Evolutionary conservation across 169 alveolate genomes (phyloP).

Genomic region (Eimeria sp.): DNA sequence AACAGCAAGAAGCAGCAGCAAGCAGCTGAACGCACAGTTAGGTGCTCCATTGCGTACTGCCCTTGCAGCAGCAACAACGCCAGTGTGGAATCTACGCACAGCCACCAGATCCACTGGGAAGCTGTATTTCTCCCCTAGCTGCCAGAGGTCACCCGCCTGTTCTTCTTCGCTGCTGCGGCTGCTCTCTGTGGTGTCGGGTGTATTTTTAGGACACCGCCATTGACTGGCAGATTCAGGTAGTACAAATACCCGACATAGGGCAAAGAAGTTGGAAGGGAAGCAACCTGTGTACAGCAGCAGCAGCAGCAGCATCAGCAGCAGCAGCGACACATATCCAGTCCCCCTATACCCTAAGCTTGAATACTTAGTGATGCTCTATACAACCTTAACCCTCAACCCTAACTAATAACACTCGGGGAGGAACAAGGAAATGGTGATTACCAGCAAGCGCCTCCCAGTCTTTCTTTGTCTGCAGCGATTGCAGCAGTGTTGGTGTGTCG

Average conservation of each 20-base stretch:
- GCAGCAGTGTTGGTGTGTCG: background rate
- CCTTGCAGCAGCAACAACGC: constrained; percentile 13
- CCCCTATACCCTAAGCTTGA: background rate
- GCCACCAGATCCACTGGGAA: constrained; percentile 23
- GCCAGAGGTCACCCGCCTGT: background rate
- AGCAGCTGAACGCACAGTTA: background rate
- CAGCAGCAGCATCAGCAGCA: background rate
- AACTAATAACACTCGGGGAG: background rate
- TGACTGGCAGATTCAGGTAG: background rate
- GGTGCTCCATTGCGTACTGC: background rate
- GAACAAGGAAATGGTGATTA: background rate
- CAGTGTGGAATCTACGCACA: background rate
- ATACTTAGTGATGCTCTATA: background rate
- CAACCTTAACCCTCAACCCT: background rate
- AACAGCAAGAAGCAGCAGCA: background rate
- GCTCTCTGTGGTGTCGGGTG: background rate
- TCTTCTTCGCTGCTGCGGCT: background rate
- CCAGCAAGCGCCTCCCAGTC: constrained; percentile 55
- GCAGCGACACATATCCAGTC: background rate
- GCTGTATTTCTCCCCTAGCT: background rate
- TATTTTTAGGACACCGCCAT: background rate
- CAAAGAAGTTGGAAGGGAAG: constrained; percentile 9
- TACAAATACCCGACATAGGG: background rate
- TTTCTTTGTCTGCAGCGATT: background rate
- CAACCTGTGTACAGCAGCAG: background rate